A percentile compares a stretch with the other conserved stretches of the same genome.
Conservation (phyloP, 2,329 filamentous ascomycete species). For the Neonectria faginata region DNA sequence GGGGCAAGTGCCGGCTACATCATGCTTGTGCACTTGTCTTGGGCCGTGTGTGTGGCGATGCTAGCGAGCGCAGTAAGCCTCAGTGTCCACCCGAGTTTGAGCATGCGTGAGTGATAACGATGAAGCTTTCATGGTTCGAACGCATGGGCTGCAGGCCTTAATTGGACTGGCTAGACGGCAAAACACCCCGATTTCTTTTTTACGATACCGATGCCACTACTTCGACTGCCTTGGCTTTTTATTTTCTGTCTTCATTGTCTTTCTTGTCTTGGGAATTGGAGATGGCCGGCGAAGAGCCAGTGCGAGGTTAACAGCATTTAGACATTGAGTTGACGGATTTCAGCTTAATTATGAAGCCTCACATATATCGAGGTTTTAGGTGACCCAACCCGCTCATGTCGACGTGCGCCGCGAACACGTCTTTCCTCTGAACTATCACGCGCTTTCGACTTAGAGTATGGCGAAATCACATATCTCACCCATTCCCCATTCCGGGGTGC, state of each 20-base stretch:
- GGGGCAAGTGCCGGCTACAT: slow-evolving; percentile 41
- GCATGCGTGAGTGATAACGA: slow-evolving; percentile 23
- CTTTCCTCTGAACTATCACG: background rate
- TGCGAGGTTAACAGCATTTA: background rate
- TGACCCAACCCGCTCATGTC: background rate
- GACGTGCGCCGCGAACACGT: background rate
- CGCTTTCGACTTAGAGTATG: background rate
- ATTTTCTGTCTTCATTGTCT: background rate
- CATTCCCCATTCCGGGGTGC: background rate
- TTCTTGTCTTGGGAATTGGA: background rate
- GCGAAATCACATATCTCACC: background rate
- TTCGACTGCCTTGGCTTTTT: background rate
- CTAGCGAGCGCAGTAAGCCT: slow-evolving; percentile 33
- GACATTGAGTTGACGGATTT: slow-evolving; percentile 3
- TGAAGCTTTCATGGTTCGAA: background rate
- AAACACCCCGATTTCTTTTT: background rate
- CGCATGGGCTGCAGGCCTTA: background rate
- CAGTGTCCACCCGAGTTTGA: slow-evolving; percentile 17
- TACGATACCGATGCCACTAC: background rate
- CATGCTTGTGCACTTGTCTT: slow-evolving; percentile 41
- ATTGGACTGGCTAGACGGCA: background rate
- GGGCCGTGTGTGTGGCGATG: slow-evolving; percentile 44
- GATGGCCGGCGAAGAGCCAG: background rate
- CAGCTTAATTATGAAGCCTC: background rate
- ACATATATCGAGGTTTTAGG: background rate